Percentiles rank a stretch among this genome's conserved stretches.
These are phyloP conservation scores for Aspergillus persii DNA, from an alignment of 2,329 filamentous ascomycete genomes.

Conservation along the genomic window DNA sequence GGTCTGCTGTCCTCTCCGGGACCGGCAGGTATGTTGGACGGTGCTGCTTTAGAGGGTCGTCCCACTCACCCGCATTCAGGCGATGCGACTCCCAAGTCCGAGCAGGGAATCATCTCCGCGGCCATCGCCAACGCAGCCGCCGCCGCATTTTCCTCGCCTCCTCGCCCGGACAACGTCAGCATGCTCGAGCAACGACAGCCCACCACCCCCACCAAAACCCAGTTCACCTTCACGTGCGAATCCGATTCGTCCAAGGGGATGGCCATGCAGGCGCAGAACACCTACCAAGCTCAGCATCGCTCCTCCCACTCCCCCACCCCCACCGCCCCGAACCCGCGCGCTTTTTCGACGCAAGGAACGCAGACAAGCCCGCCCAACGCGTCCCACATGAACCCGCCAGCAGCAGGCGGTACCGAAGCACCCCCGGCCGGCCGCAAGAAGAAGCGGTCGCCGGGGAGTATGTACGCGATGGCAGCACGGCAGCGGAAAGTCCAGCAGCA, in stretches of 20 bases:
- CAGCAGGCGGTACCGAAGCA: constrained; percentile 42
- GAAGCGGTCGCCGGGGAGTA: constrained; percentile 64
- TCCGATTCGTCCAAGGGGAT: constrained; percentile 80
- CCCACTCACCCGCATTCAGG: constrained; percentile 22
- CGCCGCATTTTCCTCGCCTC: constrained; percentile 60
- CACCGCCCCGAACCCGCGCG: constrained; percentile 35
- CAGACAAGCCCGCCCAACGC: constrained; percentile 55
- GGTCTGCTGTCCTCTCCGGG: constrained; percentile 47
- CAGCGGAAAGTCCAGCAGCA: constrained; percentile 75
- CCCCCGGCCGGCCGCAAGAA: constrained; percentile 59
- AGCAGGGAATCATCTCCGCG: constrained; percentile 83
- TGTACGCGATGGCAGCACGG: constrained; percentile 71
- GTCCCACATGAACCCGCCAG: constrained; percentile 33
- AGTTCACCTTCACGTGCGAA: constrained; percentile 96
- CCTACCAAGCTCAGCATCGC: constrained; percentile 39
- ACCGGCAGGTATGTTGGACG: constrained; percentile 30
- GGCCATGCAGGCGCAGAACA: constrained; percentile 66
- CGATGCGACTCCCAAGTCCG: constrained; percentile 40
- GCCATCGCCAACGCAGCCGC: constrained; percentile 88
- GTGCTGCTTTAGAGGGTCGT: constrained; percentile 21
- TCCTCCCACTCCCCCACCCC: constrained; percentile 32
- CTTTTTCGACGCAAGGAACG: constrained; percentile 53
- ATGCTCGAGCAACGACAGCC: constrained; percentile 68
- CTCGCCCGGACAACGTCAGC: constrained; percentile 72
- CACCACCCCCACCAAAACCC: constrained; percentile 68